phyloP scores from a whole-genome alignment of 345 rosid genomes.

The Boechera stricta region DNA sequence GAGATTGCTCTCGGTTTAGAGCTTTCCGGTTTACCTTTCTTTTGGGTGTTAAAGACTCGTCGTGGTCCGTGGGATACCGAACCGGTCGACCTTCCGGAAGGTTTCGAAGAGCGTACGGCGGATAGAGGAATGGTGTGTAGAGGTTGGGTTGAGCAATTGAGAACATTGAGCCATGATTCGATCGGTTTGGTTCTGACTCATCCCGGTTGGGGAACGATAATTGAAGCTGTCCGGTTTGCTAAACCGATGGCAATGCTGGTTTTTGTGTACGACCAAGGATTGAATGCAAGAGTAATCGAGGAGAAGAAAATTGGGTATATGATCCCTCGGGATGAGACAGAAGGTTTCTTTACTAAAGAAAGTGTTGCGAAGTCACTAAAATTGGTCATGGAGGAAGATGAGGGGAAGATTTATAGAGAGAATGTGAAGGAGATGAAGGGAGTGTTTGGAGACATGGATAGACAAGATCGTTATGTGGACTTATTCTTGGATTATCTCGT shows the following conservation, averaged over 20 bases:
- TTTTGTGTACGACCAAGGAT: slow-evolving; percentile 46
- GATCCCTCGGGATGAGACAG: slow-evolving; percentile 40
- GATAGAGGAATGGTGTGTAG: slow-evolving; percentile 49
- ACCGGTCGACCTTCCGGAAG: slow-evolving; percentile 37
- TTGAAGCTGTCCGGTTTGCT: slow-evolving; percentile 45
- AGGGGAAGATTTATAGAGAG: slow-evolving; percentile 48
- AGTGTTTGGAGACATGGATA: slow-evolving; percentile 35
- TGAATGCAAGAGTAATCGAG: slow-evolving; percentile 42
- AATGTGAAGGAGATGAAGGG: slow-evolving; percentile 47
- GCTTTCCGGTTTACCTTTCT: slow-evolving; percentile 49
- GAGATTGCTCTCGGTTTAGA: slow-evolving; percentile 54
- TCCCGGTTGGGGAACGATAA: slow-evolving; percentile 43
- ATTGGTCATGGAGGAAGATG: slow-evolving; percentile 47
- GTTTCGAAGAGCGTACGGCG: slow-evolving; percentile 46
- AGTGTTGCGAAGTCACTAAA: slow-evolving; percentile 44
- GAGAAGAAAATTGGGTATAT: slow-evolving; percentile 39
- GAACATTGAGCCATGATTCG: slow-evolving; percentile 48
- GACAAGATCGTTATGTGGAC: slow-evolving; percentile 35
- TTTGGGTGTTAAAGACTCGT: slow-evolving; percentile 49
- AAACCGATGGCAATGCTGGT: slow-evolving; percentile 38
- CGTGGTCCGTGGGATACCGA: slow-evolving; percentile 39
- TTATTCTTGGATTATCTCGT: slow-evolving; percentile 22
- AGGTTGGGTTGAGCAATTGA: slow-evolving; percentile 55
- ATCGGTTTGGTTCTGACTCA: slow-evolving; percentile 52
- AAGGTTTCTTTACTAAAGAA: slow-evolving; percentile 45